Base-by-base conservation (phyloP, 345 rosid genomes). In the Angophora floribunda region DNA sequence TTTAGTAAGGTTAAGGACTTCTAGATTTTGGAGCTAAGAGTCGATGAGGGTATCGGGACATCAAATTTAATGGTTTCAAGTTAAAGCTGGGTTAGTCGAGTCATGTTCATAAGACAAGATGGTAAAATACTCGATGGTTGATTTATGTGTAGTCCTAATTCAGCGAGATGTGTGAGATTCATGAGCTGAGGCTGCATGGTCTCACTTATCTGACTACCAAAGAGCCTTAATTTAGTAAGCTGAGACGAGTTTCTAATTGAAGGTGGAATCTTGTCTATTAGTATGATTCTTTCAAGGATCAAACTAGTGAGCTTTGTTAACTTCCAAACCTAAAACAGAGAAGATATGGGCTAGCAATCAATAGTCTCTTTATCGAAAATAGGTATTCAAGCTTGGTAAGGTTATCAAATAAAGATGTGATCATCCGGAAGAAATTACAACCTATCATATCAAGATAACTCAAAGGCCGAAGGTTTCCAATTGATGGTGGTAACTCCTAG, bases 381-480 rank as follows among this genome's bases (percentile, higher is more conserved):
- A 91, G 55, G 79, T 14, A 6, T 14, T 67, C 11, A 51, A 90
- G 88, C 26, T 80, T 50, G 86, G 82, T 52, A 90, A 78, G 24
- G 17, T 41, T 32, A 57, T 86, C 86, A 28, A 91, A 49, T 44
- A 91, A 91, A 67, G 92, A 47, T 16, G 92, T 89, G 19, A 91
- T 21, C 44, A 21, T n/a, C 17, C 90, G 87, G 13, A 84, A 65
- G 67, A 89, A 91, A 1, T 28, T 50, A 80, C 92, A 88, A 50
- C 17, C n/a, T 19, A n/a, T 15, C 22, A 91, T 28, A 53, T 85
- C 88, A 24, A 89, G 86, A 52, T 41, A 28, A 26, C 47, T 86
- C 84, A 75, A 32, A 21, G 89, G 86, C 28, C 13, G 4, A 19
- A 65, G 7, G 5, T n/a, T 65, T 30, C 10, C 78, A 11, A 88